These are phyloP conservation scores for Arachis monticola DNA, from an alignment of 331 rosid genomes.

Conservation along the genomic window DNA sequence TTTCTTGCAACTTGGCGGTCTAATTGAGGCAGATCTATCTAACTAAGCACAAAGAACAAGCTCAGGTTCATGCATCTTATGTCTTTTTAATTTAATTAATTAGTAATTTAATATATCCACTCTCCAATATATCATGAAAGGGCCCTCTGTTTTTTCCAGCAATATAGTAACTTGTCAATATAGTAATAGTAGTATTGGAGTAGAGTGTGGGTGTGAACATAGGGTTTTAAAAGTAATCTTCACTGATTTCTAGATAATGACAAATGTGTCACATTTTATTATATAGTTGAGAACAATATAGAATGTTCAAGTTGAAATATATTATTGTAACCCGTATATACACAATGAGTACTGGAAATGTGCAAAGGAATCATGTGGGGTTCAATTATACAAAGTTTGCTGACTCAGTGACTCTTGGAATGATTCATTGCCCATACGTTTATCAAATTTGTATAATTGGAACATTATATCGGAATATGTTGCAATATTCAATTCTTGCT, in stretches of 20 bases:
- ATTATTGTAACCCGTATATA: background rate
- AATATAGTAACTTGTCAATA: background rate
- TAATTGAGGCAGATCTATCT: background rate
- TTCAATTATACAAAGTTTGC: background rate
- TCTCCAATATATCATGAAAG: constrained; percentile 34
- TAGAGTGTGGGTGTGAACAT: background rate
- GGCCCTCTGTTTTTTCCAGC: background rate
- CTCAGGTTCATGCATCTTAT: constrained; percentile 10
- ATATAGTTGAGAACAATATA: background rate
- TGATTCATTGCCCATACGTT: background rate
- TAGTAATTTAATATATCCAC: background rate
- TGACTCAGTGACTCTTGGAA: background rate
- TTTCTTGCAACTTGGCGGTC: constrained; percentile 29
- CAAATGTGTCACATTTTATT: background rate
- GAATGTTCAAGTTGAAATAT: background rate
- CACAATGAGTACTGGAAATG: background rate
- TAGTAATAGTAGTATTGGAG: constrained; percentile 1
- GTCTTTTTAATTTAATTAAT: background rate
- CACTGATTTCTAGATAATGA: background rate
- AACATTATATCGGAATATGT: background rate
- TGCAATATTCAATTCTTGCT: too few species aligned
- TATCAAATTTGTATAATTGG: background rate
- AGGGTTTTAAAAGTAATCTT: background rate
- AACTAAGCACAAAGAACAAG: background rate
- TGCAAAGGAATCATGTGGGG: background rate